Base-by-base conservation (phyloP, 2,329 filamentous ascomycete species). In the Colletotrichum navitas region DNA sequence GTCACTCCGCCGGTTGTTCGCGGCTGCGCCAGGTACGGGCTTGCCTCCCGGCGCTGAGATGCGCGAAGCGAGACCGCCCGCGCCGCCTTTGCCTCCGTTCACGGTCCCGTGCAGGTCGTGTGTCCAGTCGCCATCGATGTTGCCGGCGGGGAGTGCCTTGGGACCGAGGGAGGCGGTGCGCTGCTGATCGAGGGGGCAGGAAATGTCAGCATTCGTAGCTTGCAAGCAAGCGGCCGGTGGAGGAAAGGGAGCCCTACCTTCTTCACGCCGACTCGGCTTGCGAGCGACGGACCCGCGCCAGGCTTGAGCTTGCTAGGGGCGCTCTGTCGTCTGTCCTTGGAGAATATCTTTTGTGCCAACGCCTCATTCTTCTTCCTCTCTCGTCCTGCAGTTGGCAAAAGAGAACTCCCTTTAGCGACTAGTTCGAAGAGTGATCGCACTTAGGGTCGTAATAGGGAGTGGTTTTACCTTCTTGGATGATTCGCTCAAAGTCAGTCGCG, bases 301-400 rank as follows among this genome's bases (percentile, higher is more conserved):
- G 82, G 79, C 77, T 84, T 88, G 68, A 83, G 78, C 70, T 81
- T 86, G 54, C 82, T 81, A 8, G 88, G 87, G 49, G 90, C 86
- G 77, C 88, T 91, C 63, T 87, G 81, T 43, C 86, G 82, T 75
- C 91, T 89, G 78, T 88, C 88, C 74, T 82, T 84, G 75, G 88
- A 88, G 75, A 95, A 91, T 78, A 95, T 93, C 78, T 88, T 86
- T 76, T 92, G 87, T 41, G 93, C 93, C n/a, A 94, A 87, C 4
- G 84, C 86, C 78, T 93, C 89, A 76, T 92, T 91, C 83, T 90
- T 91, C 83, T 92, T 92, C 79, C 90, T 89, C 79, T 92, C 87
- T 73, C 92, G 91, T 73, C 86, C 89, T 90, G 75, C 21, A 54
- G 26, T 39, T 26, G 32, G 49, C 36, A 18, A 47, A 47, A 39